These are phyloP conservation scores for Acrocalymma vagum DNA, from an alignment of 2,329 filamentous ascomycete genomes.

Conservation along the genomic window DNA sequence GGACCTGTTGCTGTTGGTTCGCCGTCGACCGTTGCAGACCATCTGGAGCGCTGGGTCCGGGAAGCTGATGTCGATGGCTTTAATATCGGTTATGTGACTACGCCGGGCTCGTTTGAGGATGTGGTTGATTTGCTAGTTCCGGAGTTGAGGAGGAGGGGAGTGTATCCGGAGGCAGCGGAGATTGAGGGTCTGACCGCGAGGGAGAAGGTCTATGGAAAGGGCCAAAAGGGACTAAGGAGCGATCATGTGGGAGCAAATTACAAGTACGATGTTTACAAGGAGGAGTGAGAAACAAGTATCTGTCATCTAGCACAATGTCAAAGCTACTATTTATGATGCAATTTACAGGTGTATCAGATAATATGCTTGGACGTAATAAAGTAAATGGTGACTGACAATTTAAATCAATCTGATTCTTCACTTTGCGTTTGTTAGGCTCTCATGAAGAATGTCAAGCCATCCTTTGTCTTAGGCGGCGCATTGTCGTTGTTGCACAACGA, in stretches of 20 bases:
- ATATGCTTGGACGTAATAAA: no score
- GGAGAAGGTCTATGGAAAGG: conserved; percentile 70
- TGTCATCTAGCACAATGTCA: no score
- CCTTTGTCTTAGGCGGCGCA: no score
- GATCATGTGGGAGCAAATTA: conserved; percentile 69
- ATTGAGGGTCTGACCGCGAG: conserved; percentile 42
- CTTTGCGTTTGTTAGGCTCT: no score
- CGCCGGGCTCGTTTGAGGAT: conserved; percentile 51
- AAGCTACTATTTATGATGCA: no score
- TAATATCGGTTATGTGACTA: conserved; percentile 52
- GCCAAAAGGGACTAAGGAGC: conserved; percentile 63
- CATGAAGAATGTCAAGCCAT: no score
- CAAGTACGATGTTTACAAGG: conserved; percentile 69
- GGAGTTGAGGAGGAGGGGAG: conserved; percentile 44
- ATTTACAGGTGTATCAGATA: no score
- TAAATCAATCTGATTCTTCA: no score
- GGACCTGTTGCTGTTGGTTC: conserved; percentile 27
- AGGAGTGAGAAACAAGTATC: no score
- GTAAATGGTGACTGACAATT: no score
- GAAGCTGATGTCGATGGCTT: conserved; percentile 52
- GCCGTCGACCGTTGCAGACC: conserved; percentile 55
- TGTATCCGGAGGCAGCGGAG: conserved; percentile 30
- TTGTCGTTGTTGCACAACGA: no score
- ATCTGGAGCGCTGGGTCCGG: conserved; percentile 55
- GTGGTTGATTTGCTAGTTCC: conserved; percentile 47